A percentile compares a stretch with the other conserved stretches of the same genome.
Conservation (phyloP, 106 monocot genomes). For the Allium cepa region DNA sequence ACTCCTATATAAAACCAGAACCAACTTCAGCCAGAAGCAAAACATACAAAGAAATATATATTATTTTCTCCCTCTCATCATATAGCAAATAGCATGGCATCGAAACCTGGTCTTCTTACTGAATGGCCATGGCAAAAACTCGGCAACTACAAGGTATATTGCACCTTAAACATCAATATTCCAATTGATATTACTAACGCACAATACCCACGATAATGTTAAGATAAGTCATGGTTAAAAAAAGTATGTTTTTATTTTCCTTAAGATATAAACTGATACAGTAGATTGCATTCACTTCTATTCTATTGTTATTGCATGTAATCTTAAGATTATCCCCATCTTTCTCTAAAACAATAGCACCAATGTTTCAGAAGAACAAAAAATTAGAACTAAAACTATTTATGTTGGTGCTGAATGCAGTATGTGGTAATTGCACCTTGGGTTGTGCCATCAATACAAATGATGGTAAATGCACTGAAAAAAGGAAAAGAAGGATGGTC, state of each 20-base stretch:
- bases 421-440: slow-evolving; percentile 51
- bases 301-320: too few species aligned
- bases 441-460: slow-evolving; percentile 15
- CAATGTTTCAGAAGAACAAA: neutral
- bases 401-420: slow-evolving; percentile 12
- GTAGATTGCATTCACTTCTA: neutral
- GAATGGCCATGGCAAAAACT: slow-evolving; percentile 88
- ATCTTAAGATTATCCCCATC: neutral
- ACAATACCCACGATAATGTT: neutral
- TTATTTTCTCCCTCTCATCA: too few species aligned
- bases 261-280: neutral
- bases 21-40: too few species aligned
- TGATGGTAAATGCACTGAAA: neutral
- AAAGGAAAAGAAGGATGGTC: slow-evolving; percentile 7
- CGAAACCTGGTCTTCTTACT: slow-evolving; percentile 66
- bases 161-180: neutral
- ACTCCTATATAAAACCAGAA: too few species aligned
- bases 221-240: neutral
- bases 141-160: slow-evolving; percentile 69
- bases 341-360: neutral
- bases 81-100: slow-evolving; percentile 28
- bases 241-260: neutral
- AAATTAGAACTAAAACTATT: neutral
- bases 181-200: neutral
- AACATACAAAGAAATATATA: too few species aligned